Conservation (phyloP, 306 rosid species). For the Casuarina cunninghamiana region DNA sequence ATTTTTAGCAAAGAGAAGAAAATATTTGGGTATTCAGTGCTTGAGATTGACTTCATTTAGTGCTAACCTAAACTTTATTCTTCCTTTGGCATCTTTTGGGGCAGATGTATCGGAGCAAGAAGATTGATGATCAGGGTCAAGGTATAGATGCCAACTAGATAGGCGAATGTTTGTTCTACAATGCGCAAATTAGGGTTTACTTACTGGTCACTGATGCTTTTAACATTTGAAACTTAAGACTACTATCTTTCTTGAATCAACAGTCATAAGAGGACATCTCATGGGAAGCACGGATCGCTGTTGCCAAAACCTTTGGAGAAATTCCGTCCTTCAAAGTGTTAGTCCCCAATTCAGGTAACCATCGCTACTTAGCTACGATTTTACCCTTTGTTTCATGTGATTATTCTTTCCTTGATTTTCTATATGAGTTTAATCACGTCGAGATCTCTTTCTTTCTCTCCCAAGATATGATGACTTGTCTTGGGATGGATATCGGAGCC, state of each 20-base stretch:
- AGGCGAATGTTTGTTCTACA: not conserved
- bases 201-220: not conserved
- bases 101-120: slow-evolving; percentile 12
- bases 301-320: not conserved
- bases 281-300: not conserved
- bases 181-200: not conserved
- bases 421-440: not conserved
- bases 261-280: slow-evolving; percentile 5
- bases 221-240: not conserved
- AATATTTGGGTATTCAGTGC: not conserved
- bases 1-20: not conserved
- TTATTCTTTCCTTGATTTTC: not conserved
- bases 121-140: slow-evolving; percentile 12
- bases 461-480: not conserved
- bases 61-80: not conserved
- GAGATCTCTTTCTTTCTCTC: not conserved
- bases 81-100: not conserved
- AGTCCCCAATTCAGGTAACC: not conserved
- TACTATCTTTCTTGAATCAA: not conserved
- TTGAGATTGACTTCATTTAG: not conserved
- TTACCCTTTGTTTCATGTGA: not conserved
- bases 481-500: not conserved
- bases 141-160: not conserved
- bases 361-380: not conserved
- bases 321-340: slow-evolving; percentile 5